phyloP scores from a whole-genome alignment of 106 monocot genomes.

The Allium cepa region DNA sequence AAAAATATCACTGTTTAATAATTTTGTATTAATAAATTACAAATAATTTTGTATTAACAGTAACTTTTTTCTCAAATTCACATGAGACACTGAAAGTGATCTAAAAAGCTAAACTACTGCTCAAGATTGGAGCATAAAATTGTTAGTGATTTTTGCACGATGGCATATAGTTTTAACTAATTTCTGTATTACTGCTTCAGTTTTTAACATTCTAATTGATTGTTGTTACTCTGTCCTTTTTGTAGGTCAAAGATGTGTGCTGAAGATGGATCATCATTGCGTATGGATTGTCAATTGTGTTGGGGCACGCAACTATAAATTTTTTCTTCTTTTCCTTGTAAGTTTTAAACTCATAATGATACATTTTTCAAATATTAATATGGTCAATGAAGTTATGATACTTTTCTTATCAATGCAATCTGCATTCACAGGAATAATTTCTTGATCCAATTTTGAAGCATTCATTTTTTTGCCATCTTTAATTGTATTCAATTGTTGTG shows the following conservation, averaged over 20 bases:
- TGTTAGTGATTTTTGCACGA: not conserved
- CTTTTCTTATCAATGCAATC: too few species aligned
- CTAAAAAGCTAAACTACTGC: not conserved
- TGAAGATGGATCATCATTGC: conserved; percentile 99
- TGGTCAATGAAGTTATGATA: not conserved
- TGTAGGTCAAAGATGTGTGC: conserved; percentile 91
- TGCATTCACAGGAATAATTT: too few species aligned
- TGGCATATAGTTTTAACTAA: not conserved
- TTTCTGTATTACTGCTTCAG: not conserved
- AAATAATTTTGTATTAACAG: not conserved
- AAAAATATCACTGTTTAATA: too few species aligned
- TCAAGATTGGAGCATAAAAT: not conserved
- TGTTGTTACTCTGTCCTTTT: not conserved
- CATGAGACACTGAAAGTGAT: not conserved
- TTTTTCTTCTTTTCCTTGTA: conserved; percentile 95
- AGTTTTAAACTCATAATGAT: not conserved
- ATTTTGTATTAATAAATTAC: too few species aligned
- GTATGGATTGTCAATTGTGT: conserved; percentile 97
- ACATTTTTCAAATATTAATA: not conserved
- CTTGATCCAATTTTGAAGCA: too few species aligned
- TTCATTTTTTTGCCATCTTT: too few species aligned
- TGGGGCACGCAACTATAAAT: conserved; percentile 88
- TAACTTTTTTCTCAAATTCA: not conserved
- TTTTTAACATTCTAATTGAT: not conserved
- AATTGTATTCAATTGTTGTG: not conserved